These are phyloP conservation scores for Coccomyxa subellipsoidea DNA, from an alignment of 163 green algal species.

Conservation along the genomic window DNA sequence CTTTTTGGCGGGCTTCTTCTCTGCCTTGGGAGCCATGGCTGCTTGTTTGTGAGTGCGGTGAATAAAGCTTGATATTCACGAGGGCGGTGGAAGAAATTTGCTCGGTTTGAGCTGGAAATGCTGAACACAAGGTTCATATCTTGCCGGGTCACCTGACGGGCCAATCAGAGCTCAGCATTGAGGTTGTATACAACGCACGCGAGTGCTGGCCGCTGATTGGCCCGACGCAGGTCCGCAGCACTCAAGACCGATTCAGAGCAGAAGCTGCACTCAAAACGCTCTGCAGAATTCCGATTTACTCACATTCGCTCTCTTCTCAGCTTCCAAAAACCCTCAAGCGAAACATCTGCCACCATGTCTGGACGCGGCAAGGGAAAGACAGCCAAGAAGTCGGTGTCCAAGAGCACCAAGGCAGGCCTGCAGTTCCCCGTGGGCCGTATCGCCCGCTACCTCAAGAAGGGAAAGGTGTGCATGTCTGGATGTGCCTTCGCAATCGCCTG, in stretches of 20 bases:
- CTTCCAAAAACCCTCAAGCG: neutral
- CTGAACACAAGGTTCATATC: neutral
- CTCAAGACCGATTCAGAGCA: neutral
- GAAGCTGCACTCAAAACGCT: neutral
- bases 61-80: neutral
- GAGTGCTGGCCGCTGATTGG: neutral
- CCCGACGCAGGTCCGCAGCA: neutral
- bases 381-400: constrained; percentile 82
- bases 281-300: neutral
- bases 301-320: neutral
- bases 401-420: constrained; percentile 85
- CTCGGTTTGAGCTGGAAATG: neutral
- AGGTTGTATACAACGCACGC: too few relatives aligned
- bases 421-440: constrained; percentile 95
- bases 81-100: neutral
- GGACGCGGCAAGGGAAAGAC: constrained; percentile 64
- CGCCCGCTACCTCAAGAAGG: constrained; percentile 92
- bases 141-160: neutral
- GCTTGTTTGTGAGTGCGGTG: neutral
- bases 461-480: constrained; percentile 62
- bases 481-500: neutral
- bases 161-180: neutral
- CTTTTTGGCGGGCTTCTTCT: constrained; percentile 30
- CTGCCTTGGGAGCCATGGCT: constrained; percentile 22
- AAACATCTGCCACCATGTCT: constrained; percentile 43